These are phyloP conservation scores for Solanum ossicruentum DNA, from an alignment of 257 asterid species.

Conservation along the genomic window DNA sequence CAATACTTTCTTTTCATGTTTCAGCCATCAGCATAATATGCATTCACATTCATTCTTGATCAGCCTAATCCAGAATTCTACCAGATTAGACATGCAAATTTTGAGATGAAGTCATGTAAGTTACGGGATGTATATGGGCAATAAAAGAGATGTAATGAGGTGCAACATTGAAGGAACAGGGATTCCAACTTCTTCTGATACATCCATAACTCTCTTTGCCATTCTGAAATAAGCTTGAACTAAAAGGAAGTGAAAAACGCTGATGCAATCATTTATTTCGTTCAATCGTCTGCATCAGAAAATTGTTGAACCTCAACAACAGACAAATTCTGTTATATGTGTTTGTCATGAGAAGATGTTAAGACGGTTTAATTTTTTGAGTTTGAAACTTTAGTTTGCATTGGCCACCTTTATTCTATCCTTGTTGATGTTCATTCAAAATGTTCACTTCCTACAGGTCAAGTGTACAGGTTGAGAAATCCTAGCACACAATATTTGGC, in stretches of 20 bases:
- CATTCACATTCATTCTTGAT: neutral
- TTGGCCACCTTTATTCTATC: neutral
- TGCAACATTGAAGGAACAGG: neutral
- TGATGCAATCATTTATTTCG: neutral
- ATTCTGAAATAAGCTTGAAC: neutral
- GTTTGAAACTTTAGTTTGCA: neutral
- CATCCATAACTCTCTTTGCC: neutral
- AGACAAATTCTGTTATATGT: neutral
- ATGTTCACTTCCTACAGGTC: constrained; percentile 32
- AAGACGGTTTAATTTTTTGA: neutral
- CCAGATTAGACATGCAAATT: neutral
- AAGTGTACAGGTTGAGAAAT: constrained; percentile 62
- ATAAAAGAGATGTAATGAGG: neutral
- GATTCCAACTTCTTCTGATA: neutral
- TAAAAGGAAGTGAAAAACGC: neutral
- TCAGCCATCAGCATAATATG: neutral
- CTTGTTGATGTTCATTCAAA: neutral
- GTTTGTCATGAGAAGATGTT: neutral
- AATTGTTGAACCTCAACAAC: neutral
- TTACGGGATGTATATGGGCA: neutral
- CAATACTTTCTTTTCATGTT: neutral
- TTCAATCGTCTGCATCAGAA: neutral
- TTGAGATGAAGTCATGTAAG: neutral
- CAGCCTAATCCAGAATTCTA: neutral
- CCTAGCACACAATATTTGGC: constrained; percentile 72